Evolutionary conservation across 2,329 filamentous ascomycete genomes (phyloP), one percentile per base, ranked within the genome.

Genomic region (Lecanicillium sp.): DNA sequence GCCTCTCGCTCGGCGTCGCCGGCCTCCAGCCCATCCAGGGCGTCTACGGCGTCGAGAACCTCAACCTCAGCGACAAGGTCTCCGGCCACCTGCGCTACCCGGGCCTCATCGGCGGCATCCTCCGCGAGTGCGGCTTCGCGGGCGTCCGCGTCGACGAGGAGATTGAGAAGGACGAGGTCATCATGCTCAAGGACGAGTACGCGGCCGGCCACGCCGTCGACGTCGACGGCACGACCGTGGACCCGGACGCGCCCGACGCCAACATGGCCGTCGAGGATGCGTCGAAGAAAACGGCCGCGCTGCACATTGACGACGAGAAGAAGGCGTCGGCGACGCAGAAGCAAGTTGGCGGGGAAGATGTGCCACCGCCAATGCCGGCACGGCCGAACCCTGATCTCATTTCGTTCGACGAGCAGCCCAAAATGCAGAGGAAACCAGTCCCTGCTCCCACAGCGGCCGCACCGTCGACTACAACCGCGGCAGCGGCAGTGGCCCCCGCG

Each of bases 1-100:
- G 84, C 50, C 78, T 95, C 23, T 85, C 93, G 54, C 77, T 87
- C 33, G 90, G 90, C 3, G 80, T 95, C 35, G 90, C 90, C 0
- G 91, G 90, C 0, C 70, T 97, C 2, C 86, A 95, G 61, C 74
- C 81, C 26, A 79, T 94, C 20, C 58, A 81, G 49, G 77, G 74
- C 8, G 79, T 90, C 14, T 74, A 78, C 5, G 84, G 84, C 2
- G 75, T 93, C 60, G 64, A 74, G 52, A 79, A 79, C 52, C 57
- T 79, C 14, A 64, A 80, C 49, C 63, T 80, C 20, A 78, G 72
- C 52, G 68, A 69, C 5, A 67, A 72, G n/a, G 74, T 80, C 42
- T 70, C 66, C 54, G 74, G 74, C 4, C 76, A 81, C 54, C 59
- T 78, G 38, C 70, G 76, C 21, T 80, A 75, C 53, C 74, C 77